These are phyloP conservation scores for Cladorrhinum sp. DNA, from an alignment of 2,329 filamentous ascomycete species.

Conservation along the genomic window DNA sequence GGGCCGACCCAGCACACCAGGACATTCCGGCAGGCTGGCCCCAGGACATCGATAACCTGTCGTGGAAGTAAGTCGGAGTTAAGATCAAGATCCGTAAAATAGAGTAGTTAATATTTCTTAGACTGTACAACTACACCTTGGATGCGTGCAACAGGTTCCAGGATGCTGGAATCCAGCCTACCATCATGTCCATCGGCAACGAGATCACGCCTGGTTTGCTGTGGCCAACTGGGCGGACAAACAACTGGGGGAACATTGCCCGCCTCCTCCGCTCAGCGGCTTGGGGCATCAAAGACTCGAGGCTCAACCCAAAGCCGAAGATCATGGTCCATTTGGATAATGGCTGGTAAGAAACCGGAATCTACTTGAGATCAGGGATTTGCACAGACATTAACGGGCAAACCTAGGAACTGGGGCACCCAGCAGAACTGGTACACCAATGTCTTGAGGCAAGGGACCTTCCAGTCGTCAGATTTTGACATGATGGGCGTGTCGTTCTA, in stretches of 20 bases:
- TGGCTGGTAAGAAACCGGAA: slow-evolving; percentile 47
- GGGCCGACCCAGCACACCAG: slow-evolving; percentile 66
- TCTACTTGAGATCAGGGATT: not conserved
- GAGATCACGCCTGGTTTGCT: slow-evolving; percentile 67
- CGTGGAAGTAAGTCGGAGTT: too few relatives aligned
- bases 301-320: slow-evolving; percentile 54
- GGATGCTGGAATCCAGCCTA: slow-evolving; percentile 50
- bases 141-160: slow-evolving; percentile 60
- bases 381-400: not conserved
- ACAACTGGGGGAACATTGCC: slow-evolving; percentile 58
- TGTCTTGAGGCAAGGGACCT: slow-evolving; percentile 50
- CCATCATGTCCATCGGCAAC: slow-evolving; percentile 69
- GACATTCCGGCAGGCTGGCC: slow-evolving; percentile 63
- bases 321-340: slow-evolving; percentile 76
- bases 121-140: slow-evolving; percentile 67
- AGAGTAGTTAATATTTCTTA: too few relatives aligned
- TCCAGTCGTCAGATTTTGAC: slow-evolving; percentile 59
- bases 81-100: too few relatives aligned
- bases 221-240: slow-evolving; percentile 59
- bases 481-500: slow-evolving; percentile 72
- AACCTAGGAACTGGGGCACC: slow-evolving; percentile 53
- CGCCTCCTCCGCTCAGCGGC: slow-evolving; percentile 61
- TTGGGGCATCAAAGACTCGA: slow-evolving; percentile 62
- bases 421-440: slow-evolving; percentile 60
- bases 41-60: slow-evolving; percentile 53